Percentiles rank a stretch among this genome's conserved stretches.
Evolutionary conservation across 192 early-diverging fungal species (phyloP).

Genomic region (Coemansia sp.): DNA sequence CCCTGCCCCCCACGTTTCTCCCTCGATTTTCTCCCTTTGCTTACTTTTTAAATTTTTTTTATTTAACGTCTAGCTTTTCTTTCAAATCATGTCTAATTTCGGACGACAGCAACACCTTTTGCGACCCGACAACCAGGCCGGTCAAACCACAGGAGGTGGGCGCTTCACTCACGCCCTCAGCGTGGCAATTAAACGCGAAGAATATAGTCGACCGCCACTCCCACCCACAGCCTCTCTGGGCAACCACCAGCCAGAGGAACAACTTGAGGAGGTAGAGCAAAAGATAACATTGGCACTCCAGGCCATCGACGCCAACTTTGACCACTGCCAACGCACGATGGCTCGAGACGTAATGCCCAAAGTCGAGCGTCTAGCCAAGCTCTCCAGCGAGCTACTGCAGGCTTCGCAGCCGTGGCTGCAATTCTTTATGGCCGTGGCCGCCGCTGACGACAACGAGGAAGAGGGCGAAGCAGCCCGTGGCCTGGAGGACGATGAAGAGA

Average conservation of each 20-base stretch:
- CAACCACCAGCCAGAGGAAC: conserved; percentile 23
- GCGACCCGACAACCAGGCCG: conserved; percentile 28
- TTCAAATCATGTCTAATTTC: conserved; percentile 23
- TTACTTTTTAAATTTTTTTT: background rate
- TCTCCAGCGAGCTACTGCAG: conserved; percentile 43
- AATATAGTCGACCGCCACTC: conserved; percentile 17
- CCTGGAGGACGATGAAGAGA: conserved; percentile 18
- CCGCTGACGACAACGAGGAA: conserved; percentile 22
- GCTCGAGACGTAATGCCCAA: conserved; percentile 52
- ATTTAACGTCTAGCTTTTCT: background rate
- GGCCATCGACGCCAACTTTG: conserved; percentile 54
- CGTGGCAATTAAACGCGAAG: conserved; percentile 33
- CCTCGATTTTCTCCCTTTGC: background rate
- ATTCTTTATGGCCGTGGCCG: conserved; percentile 53
- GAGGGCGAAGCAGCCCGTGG: background rate
- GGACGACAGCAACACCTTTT: conserved; percentile 15
- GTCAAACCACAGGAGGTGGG: conserved; percentile 15
- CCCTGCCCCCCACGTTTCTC: background rate
- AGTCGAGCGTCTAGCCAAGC: conserved; percentile 37
- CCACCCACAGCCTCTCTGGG: conserved; percentile 6
- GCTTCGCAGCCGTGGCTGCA: conserved; percentile 54
- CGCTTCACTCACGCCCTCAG: conserved; percentile 39
- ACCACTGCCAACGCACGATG: conserved; percentile 51
- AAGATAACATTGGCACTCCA: conserved; percentile 51
- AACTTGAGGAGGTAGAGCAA: conserved; percentile 52